These are phyloP conservation scores for Apiospora arundinis DNA, from an alignment of 2,329 filamentous ascomycete species.

Conservation along the genomic window DNA sequence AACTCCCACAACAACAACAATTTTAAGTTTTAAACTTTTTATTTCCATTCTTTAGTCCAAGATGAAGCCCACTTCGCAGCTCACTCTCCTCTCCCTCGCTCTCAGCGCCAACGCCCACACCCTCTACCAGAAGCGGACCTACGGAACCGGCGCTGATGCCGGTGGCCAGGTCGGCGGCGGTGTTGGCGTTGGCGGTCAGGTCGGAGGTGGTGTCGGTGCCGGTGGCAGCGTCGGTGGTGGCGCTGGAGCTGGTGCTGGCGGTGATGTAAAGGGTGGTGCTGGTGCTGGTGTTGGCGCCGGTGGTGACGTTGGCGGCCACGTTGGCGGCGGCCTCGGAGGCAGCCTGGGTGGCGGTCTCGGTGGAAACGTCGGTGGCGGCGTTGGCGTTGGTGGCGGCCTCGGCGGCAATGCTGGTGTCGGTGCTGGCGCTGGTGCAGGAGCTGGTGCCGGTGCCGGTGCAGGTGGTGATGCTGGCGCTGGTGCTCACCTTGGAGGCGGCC, in stretches of 20 bases:
- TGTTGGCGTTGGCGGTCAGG: neutral
- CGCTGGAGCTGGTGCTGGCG: neutral
- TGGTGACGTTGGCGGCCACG: neutral
- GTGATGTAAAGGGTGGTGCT: neutral
- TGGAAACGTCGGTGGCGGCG: neutral
- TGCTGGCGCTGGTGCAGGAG: neutral
- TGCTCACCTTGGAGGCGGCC: neutral
- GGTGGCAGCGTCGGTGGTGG: neutral
- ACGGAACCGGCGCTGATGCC: neutral
- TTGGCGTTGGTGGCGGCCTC: neutral
- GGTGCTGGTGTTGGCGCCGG: neutral
- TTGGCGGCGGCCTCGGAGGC: neutral
- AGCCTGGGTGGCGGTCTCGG: neutral
- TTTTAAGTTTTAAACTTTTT: neutral
- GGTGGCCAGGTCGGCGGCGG: neutral
- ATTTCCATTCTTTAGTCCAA: neutral
- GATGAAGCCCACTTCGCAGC: slow-evolving; percentile 15
- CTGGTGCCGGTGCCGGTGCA: neutral
- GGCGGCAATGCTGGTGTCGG: neutral
- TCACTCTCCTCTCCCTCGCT: slow-evolving; percentile 9
- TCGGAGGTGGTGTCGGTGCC: neutral
- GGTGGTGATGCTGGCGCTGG: neutral
- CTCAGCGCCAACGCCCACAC: neutral
- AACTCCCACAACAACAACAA: neutral
- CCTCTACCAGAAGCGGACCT: slow-evolving; percentile 13